Conservation (phyloP, 441 rosid species). For the Adansonia rubrostipa region DNA sequence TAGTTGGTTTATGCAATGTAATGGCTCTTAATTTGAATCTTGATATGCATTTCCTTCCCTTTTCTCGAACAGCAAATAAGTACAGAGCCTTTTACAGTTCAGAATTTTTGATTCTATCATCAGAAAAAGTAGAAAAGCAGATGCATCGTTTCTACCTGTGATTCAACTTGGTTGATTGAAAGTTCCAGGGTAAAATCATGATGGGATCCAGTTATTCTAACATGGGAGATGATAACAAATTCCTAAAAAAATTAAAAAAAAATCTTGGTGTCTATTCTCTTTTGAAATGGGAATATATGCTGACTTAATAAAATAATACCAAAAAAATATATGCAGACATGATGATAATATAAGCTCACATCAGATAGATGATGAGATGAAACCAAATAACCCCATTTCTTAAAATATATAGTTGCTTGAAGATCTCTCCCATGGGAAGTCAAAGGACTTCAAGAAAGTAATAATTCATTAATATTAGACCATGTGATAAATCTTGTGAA, state of each 20-base stretch:
- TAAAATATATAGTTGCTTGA: neutral
- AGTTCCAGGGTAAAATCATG: conserved; percentile 8
- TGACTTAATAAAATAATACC: neutral
- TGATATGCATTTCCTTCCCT: too few relatives aligned
- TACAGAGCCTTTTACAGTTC: neutral
- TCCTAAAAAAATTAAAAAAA: neutral
- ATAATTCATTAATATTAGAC: neutral
- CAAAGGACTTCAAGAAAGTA: neutral
- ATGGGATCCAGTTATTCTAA: neutral
- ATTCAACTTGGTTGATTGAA: conserved; percentile 15
- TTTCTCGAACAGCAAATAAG: too few relatives aligned
- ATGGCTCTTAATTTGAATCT: too few relatives aligned
- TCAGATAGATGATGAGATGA: conserved; percentile 18
- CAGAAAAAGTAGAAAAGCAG: neutral
- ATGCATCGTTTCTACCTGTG: neutral
- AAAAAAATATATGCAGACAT: neutral
- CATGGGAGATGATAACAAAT: neutral
- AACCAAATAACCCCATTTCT: neutral
- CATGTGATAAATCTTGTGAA: neutral
- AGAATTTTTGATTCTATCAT: neutral
- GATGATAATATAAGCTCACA: conserved; percentile 13
- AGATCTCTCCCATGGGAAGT: neutral
- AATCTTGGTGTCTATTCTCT: neutral
- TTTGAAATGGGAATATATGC: conserved; percentile 16
- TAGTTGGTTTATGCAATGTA: too few relatives aligned